Conservation (phyloP, 345 rosid species). For the Moricandia arvensis region DNA sequence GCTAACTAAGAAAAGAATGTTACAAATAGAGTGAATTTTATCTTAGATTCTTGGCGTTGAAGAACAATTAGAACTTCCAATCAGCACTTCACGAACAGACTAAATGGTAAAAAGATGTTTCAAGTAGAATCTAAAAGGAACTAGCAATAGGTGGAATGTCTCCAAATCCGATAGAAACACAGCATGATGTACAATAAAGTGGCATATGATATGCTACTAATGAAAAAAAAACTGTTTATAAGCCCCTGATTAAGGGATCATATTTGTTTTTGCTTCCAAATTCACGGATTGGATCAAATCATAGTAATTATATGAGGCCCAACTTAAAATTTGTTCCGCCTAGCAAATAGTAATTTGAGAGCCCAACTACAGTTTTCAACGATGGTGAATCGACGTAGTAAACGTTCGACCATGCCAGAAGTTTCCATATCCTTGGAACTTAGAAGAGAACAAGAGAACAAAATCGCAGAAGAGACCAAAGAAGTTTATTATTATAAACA, state of each 20-base stretch:
- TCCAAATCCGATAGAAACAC: not conserved
- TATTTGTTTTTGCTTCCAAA: not conserved
- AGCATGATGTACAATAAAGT: not conserved
- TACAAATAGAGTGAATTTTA: not conserved
- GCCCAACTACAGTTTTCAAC: not conserved
- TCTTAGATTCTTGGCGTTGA: not conserved
- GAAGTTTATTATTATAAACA: not conserved
- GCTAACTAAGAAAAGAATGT: not conserved
- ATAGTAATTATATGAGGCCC: not conserved
- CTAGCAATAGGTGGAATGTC: too few relatives aligned
- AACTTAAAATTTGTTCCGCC: not conserved
- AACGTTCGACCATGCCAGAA: not conserved
- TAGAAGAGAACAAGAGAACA: not conserved
- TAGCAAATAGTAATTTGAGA: not conserved
- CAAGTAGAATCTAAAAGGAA: not conserved
- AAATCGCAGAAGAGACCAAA: not conserved
- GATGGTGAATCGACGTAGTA: not conserved
- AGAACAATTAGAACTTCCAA: not conserved
- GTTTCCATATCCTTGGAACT: not conserved
- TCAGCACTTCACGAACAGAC: not conserved
- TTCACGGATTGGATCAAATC: not conserved
- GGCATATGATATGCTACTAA: not conserved
- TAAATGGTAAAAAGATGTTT: not conserved
- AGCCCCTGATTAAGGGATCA: conserved; percentile 25
- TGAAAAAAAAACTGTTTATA: too few relatives aligned